These are phyloP conservation scores for Phtheirospermum japonicum DNA, from an alignment of 257 asterid genomes.

Conservation along the genomic window DNA sequence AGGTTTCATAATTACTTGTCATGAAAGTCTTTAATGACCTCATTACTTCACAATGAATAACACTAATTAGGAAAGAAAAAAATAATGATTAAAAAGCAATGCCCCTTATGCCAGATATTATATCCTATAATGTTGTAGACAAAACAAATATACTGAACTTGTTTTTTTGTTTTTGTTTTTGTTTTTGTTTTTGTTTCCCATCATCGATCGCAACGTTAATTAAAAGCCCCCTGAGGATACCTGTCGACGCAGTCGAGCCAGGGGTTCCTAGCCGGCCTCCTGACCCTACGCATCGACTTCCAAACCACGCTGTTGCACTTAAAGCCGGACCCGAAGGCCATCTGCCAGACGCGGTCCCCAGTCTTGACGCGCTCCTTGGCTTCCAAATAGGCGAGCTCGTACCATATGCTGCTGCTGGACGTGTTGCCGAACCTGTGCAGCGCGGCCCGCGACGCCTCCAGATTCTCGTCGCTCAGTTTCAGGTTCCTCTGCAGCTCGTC, in stretches of 20 bases:
- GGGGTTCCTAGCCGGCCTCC: conserved; percentile 49
- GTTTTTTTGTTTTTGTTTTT: too few species aligned
- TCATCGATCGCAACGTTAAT: background rate
- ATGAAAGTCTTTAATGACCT: conserved; percentile 16
- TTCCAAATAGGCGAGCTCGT: conserved; percentile 83
- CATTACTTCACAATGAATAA: conserved; percentile 6
- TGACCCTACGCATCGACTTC: conserved; percentile 53
- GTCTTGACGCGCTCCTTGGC: conserved; percentile 64
- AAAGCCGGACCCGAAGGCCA: conserved; percentile 92
- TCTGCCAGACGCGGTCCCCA: conserved; percentile 90
- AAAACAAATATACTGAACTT: conserved; percentile 10
- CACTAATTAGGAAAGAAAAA: background rate
- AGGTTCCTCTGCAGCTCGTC: conserved; percentile 89
- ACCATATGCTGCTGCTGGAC: conserved; percentile 98
- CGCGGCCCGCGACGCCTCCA: conserved; percentile 75
- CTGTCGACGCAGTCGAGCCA: conserved; percentile 65
- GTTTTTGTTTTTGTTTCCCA: too few species aligned
- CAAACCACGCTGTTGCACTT: conserved; percentile 93
- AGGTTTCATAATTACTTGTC: conserved; percentile 9
- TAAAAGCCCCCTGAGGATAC: conserved; percentile 45
- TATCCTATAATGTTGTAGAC: conserved; percentile 8
- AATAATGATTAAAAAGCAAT: background rate
- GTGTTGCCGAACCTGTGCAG: conserved; percentile 89
- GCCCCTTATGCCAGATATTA: background rate
- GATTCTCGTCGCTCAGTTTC: conserved; percentile 63